Evolutionary conservation across 768 basidiomycete genomes (phyloP), one percentile per base, ranked within the genome.

Genomic region (Panellus pusillus): DNA sequence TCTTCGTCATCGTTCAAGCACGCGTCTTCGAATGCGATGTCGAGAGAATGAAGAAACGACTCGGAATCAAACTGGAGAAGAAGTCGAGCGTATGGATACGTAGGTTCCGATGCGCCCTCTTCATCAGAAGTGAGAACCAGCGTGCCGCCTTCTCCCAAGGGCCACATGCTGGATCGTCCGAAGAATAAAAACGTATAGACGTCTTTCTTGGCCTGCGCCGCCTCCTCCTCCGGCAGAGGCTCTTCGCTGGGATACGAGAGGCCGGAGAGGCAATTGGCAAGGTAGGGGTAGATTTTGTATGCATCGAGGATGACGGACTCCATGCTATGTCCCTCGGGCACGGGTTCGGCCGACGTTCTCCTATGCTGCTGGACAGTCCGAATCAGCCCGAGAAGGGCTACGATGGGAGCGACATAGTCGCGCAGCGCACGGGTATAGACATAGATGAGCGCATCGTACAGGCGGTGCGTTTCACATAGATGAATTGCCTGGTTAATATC

Each of bases 391-490:
- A 98, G 75, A 12, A 97, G 75, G 59, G 93, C 89, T 52, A 95
- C 89, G 6, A 98, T 72, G 0, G 97, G 96, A 7, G 92, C 83
- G 31, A 94, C 86, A 54, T 88, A 97, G 66, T 99, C 97, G 55
- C 75, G 79, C 61, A 99, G 70, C 3, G 94, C 92, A 42, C 87
- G 82, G 9, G 89, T 96, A 68, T 95, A 96, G 35, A 98, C 86
- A 67, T 97, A 95, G 52, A 96, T 87, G 53, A 98, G 80, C 0
- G 96, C 94, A 63, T 98, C 96, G 73, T 93, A 97, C 5, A 98
- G 81, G 24, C 79, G 79, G 64, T 93, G 81, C 52, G 71, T 78
- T 68, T 93, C 88, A 64, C 97, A 99, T 5, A 99, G 77, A 20
- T 70, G 78, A 60, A 98, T 89, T 5, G 89, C 88, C 71, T 98